Conservation (phyloP, 768 basidiomycete genomes). For the Trametes cingulata region DNA sequence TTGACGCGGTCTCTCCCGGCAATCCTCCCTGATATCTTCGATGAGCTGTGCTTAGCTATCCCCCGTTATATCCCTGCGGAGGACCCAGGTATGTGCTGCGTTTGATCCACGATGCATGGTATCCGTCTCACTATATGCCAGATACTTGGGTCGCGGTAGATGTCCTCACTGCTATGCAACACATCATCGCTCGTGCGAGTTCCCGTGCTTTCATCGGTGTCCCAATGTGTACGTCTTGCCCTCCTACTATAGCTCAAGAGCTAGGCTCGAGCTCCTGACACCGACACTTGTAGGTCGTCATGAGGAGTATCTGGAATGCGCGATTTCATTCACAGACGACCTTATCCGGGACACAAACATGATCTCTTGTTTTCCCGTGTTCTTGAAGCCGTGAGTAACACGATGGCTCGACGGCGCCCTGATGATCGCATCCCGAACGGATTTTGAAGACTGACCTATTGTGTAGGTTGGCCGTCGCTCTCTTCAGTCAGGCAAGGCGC, state of each 20-base stretch:
- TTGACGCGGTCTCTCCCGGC: slow-evolving; percentile 28
- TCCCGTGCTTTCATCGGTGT: slow-evolving; percentile 38
- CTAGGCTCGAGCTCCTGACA: too few species aligned
- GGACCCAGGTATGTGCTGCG: slow-evolving; percentile 9
- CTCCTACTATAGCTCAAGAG: neutral
- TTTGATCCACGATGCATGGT: neutral
- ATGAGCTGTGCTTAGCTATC: slow-evolving; percentile 27
- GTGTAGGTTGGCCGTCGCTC: neutral
- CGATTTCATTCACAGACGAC: slow-evolving; percentile 34
- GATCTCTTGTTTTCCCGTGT: slow-evolving; percentile 34
- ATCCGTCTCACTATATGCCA: slow-evolving; percentile 19
- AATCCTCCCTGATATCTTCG: slow-evolving; percentile 25
- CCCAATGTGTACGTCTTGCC: slow-evolving; percentile 33
- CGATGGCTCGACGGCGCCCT: too few species aligned
- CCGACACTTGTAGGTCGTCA: slow-evolving; percentile 37
- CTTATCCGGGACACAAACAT: slow-evolving; percentile 24
- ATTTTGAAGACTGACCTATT: too few species aligned
- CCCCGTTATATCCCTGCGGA: slow-evolving; percentile 33
- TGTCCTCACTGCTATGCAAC: slow-evolving; percentile 21
- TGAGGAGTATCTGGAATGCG: slow-evolving; percentile 37
- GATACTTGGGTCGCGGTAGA: slow-evolving; percentile 29
- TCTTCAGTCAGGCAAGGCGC: neutral
- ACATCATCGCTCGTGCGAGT: slow-evolving; percentile 30
- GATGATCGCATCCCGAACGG: too few species aligned
- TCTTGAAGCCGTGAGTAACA: slow-evolving; percentile 33